Evolutionary conservation across 441 rosid genomes (phyloP).

Genomic region (Bruguiera hainesii): DNA sequence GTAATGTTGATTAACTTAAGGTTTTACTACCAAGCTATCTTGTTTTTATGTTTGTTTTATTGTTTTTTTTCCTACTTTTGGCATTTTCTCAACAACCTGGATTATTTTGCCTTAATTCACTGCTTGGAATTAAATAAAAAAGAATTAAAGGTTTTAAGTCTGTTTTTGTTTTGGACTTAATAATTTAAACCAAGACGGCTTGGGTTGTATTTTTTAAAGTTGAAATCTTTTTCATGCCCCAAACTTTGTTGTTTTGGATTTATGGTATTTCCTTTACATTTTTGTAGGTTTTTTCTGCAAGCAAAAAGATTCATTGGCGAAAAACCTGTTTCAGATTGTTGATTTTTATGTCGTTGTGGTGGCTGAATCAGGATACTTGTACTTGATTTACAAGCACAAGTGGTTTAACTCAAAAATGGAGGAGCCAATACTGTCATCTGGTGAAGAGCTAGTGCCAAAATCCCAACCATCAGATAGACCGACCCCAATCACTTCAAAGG

Average conservation of each 20-base stretch:
- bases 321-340: conserved; percentile 19
- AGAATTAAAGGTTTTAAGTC: background rate
- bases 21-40: background rate
- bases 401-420: conserved; percentile 50
- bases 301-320: background rate
- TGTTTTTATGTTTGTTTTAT: background rate
- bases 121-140: background rate
- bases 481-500: conserved; percentile 34
- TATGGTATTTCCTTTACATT: conserved; percentile 5
- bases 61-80: background rate
- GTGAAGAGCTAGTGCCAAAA: conserved; percentile 31
- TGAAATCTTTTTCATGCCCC: background rate
- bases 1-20: background rate
- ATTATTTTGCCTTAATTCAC: conserved; percentile 1
- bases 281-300: background rate
- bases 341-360: conserved; percentile 21
- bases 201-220: background rate
- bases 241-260: background rate
- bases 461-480: conserved; percentile 33
- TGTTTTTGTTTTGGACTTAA: background rate
- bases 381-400: conserved; percentile 25
- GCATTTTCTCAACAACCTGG: conserved; percentile 16
- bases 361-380: conserved; percentile 20
- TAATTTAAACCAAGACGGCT: background rate
- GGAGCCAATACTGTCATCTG: conserved; percentile 39